Percentiles rank a stretch among this genome's conserved stretches.
phyloP scores from a whole-genome alignment of 2,329 filamentous ascomycete genomes.

The Aspergillus sp. region DNA sequence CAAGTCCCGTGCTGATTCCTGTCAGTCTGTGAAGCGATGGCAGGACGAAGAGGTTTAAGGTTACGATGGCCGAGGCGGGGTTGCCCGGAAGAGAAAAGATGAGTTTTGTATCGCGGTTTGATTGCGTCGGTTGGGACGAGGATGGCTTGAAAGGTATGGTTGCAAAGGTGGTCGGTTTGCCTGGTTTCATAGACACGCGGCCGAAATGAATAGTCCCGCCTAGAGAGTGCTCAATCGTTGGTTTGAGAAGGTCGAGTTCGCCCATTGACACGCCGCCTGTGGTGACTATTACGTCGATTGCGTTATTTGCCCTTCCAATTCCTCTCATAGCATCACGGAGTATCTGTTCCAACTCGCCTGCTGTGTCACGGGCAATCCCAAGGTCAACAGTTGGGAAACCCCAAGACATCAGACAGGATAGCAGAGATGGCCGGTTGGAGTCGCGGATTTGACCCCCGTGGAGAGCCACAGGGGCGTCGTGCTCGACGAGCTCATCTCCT shows the following conservation, averaged over 20 bases:
- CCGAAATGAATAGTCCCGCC: slow-evolving; percentile 95
- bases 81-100: slow-evolving; percentile 92
- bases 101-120: slow-evolving; percentile 54
- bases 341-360: slow-evolving; percentile 63
- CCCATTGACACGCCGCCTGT: slow-evolving; percentile 97
- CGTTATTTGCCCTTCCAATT: slow-evolving; percentile 29
- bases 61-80: slow-evolving; percentile 85
- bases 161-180: slow-evolving; percentile 95
- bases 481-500: slow-evolving; percentile 83
- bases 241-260: slow-evolving; percentile 91
- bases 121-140: slow-evolving; percentile 37
- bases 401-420: slow-evolving; percentile 65
- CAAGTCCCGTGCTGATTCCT: slow-evolving; percentile 45
- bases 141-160: slow-evolving; percentile 60
- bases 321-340: slow-evolving; percentile 65
- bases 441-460: slow-evolving; percentile 80
- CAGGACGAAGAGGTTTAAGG: slow-evolving; percentile 87
- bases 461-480: slow-evolving; percentile 54
- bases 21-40: slow-evolving; percentile 71
- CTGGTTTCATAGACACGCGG: slow-evolving; percentile 93
- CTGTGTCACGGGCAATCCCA: slow-evolving; percentile 59
- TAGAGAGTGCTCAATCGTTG: slow-evolving; percentile 81
- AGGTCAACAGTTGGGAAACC: slow-evolving; percentile 76
- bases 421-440: slow-evolving; percentile 80
- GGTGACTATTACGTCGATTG: slow-evolving; percentile 74